Evolutionary conservation across 1,139 yeast genomes (phyloP), one percentile per base, ranked within the genome.

Genomic region (Yamadazyma diospyri): DNA sequence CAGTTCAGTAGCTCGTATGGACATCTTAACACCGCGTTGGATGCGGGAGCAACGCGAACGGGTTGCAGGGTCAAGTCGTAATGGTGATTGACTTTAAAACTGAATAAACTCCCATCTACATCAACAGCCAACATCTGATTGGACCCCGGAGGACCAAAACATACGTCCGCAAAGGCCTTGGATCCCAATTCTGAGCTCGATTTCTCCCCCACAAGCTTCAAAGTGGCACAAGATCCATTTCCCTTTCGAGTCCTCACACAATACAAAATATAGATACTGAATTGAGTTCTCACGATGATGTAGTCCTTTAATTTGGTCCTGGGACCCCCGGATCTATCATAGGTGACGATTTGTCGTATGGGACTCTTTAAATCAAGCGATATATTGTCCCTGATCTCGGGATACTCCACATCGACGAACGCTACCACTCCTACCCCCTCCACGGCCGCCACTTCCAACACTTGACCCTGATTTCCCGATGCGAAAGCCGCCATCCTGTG

Each of bases 1-100:
- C 83, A 80, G 28, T 61, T 61, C 0, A 88, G 80, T 2, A 77
- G 47, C 35, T 78, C 85, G 2, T 59, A 55, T 1, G 69, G 59
- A 37, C 73, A 76, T 6, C 13, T 24, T 2, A 19, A 12, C 7
- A 32, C 9, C 4, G 45, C 36, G 11, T 35, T 34, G 32, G 35
- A 23, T 13, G 37, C 41, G 5, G 32, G 17, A 10, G 22, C 28
- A 10, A 34, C 28, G 6, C 23, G 18, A 13, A 37, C 18, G 2
- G 9, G 25, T 6, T 22, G 15, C 1, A 36, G 12, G 16, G 25
- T 32, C 3, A 29, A n/a, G 4, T 31, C 26, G 4, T 28, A 8
- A 3, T 18, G 24, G 7, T 28, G 23, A 2, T 17, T 13, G 16
- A 43, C 26, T 2, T 12, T 16, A 2, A 35, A 29, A 9, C 17